Evolutionary conservation across 2,329 filamentous ascomycete species (phyloP).

Genomic region (Claviceps cyperi): DNA sequence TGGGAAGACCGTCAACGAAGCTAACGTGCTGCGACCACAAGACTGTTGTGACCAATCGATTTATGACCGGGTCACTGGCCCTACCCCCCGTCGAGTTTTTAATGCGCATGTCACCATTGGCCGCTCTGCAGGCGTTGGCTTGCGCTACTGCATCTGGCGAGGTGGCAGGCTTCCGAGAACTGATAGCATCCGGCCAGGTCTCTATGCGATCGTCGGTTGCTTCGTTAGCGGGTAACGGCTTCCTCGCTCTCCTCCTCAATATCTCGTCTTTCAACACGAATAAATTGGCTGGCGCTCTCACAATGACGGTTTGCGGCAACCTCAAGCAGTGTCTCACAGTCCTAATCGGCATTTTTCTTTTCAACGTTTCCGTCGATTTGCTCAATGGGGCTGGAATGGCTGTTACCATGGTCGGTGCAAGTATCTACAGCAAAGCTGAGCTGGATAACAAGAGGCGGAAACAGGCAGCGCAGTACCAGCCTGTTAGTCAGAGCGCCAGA

Average conservation of each 20-base stretch:
- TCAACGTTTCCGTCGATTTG: constrained; percentile 33
- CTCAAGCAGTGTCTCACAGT: constrained; percentile 44
- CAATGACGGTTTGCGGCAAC: constrained; percentile 45
- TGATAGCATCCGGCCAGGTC: constrained; percentile 21
- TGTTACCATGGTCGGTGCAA: constrained; percentile 39
- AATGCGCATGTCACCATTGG: constrained; percentile 48
- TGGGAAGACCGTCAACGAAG: not conserved
- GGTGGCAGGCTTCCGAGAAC: constrained; percentile 25
- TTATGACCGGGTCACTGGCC: constrained; percentile 46
- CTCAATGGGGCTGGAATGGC: constrained; percentile 42
- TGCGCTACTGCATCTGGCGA: constrained; percentile 40
- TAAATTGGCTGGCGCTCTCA: constrained; percentile 41
- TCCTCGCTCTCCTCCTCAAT: constrained; percentile 40
- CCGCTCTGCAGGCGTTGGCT: constrained; percentile 37
- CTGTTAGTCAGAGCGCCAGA: constrained; percentile 19
- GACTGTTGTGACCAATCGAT: constrained; percentile 48
- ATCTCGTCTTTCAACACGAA: constrained; percentile 44
- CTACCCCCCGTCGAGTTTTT: constrained; percentile 45
- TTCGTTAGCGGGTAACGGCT: constrained; percentile 34
- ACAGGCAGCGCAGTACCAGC: constrained; percentile 19
- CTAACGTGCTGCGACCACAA: not conserved
- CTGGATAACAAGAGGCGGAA: constrained; percentile 30
- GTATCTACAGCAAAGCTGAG: constrained; percentile 43
- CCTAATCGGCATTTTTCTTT: constrained; percentile 36
- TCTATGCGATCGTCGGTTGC: constrained; percentile 23